Evolutionary conservation across 768 basidiomycete genomes (phyloP), one percentile per base, ranked within the genome.

Genomic region (Coprinellus aureogranulatus): DNA sequence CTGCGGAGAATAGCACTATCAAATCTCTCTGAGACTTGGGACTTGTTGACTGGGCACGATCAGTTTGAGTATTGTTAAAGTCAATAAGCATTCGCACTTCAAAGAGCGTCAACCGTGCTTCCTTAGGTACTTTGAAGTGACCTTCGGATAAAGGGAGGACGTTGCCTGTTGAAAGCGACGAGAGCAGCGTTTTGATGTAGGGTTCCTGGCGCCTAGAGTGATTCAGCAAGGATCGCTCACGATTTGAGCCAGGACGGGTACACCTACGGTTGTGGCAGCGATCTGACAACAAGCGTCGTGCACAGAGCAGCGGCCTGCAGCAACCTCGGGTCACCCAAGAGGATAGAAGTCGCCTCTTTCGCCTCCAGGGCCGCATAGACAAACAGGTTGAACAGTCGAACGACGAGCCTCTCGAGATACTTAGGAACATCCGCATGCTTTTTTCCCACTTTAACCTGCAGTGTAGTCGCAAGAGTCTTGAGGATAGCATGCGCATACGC

Each of bases 401-500:
- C 85, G 2, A 94, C 79, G 1, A 98, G 74, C 20, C 78, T 77
- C 61, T 97, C 91, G 34, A 88, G 78, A 65, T 94, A 93, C 70
- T 89, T 92, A 0, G 81, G 72, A 18, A 98, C 79, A 66, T 98
- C 97, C 0, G 73, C 66, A 67, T 96, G 85, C 31, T 77, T 78
- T 25, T 65, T 71, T 31, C 75, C 70, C 12, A 77, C 73, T 64
- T 82, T 82, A 28, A 62, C 65, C 4, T 65, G 65, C 16, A 98
- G 69, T 0, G 88, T 85, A 41, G 84, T 80, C 1, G 79, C 77
- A 6, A 98, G 72, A 0, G 89, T 84, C 49, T 81, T 76, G 49
- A 98, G 79, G 30, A 98, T 78, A 28, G 94, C 85, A 71, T 94
- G 92, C 1, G 85, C 87, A 67, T 96, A 98, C 11, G 93, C 90